These are phyloP conservation scores for Aspergillus pseudotamarii DNA, from an alignment of 2,329 filamentous ascomycete species.

Conservation along the genomic window DNA sequence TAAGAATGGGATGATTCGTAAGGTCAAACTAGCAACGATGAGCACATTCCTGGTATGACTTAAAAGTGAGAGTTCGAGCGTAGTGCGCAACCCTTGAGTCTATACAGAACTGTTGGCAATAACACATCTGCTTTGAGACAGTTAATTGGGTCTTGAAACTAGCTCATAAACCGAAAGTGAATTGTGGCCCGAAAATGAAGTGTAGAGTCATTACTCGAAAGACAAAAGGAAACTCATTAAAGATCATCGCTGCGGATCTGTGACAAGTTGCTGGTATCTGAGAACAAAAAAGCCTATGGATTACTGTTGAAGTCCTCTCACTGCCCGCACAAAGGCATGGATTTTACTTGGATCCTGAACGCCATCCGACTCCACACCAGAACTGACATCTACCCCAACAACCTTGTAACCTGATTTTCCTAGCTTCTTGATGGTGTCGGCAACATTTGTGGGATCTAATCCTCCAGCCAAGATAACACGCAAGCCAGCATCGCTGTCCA, in stretches of 20 bases:
- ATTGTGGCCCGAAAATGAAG: slow-evolving; percentile 6
- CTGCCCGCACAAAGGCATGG: slow-evolving; percentile 73
- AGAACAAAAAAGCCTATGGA: slow-evolving; percentile 3
- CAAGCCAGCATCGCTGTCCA: slow-evolving; percentile 71
- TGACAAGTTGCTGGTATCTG: slow-evolving; percentile 1
- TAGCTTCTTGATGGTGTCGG: slow-evolving; percentile 63
- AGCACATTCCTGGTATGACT: not conserved
- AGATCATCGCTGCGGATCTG: slow-evolving; percentile 10
- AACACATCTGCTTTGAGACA: not conserved
- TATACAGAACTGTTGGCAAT: not conserved
- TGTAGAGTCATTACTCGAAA: not conserved
- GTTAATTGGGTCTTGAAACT: not conserved
- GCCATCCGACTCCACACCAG: slow-evolving; percentile 84
- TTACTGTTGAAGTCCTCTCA: slow-evolving; percentile 56
- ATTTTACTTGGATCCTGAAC: slow-evolving; percentile 83
- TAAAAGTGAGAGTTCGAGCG: not conserved
- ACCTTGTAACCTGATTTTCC: slow-evolving; percentile 65
- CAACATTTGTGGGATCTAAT: slow-evolving; percentile 77
- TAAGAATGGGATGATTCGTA: not conserved
- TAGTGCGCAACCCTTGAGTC: not conserved
- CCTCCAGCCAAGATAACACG: slow-evolving; percentile 84
- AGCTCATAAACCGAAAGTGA: slow-evolving; percentile 6
- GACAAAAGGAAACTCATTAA: slow-evolving; percentile 2
- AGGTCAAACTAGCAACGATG: not conserved
- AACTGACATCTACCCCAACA: slow-evolving; percentile 88